phyloP scores from a whole-genome alignment of 768 basidiomycete genomes.

The Leucocoprinus leucothites region DNA sequence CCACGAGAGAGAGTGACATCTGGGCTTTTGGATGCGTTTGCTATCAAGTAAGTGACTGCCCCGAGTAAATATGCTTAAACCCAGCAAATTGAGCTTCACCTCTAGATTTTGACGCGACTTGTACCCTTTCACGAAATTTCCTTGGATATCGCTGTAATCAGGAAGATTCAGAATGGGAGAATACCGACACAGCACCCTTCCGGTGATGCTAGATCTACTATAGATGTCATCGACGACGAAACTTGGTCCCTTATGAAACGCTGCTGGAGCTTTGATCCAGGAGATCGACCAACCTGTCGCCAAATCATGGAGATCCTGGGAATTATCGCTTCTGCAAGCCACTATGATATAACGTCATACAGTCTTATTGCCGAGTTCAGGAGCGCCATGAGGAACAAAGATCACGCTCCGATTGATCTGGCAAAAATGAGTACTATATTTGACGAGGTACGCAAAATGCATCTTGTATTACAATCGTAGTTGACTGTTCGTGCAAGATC shows the following conservation, averaged over 20 bases:
- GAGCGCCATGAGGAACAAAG: background rate
- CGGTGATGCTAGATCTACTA: background rate
- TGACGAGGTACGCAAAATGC: background rate
- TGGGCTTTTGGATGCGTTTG: slow-evolving; percentile 18
- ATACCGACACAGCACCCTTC: slow-evolving; percentile 17
- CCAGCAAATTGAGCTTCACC: background rate
- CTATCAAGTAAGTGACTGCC: slow-evolving; percentile 18
- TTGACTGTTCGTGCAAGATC: background rate
- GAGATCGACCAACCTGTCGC: slow-evolving; percentile 15
- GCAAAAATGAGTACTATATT: background rate
- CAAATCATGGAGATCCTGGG: background rate
- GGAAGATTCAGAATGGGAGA: slow-evolving; percentile 17
- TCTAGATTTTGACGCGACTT: background rate
- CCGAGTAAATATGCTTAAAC: slow-evolving; percentile 5
- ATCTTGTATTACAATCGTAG: background rate
- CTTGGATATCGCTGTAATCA: slow-evolving; percentile 17
- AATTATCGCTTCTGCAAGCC: background rate
- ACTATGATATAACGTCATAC: background rate
- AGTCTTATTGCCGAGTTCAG: background rate
- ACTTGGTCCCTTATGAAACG: slow-evolving; percentile 21
- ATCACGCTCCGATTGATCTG: background rate
- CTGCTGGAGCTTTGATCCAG: slow-evolving; percentile 21
- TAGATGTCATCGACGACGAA: slow-evolving; percentile 15
- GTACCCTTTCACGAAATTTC: background rate
- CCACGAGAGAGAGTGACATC: slow-evolving; percentile 17